These are phyloP conservation scores for Ophiosphaerella herpotricha DNA, from an alignment of 2,329 filamentous ascomycete species.

Conservation along the genomic window DNA sequence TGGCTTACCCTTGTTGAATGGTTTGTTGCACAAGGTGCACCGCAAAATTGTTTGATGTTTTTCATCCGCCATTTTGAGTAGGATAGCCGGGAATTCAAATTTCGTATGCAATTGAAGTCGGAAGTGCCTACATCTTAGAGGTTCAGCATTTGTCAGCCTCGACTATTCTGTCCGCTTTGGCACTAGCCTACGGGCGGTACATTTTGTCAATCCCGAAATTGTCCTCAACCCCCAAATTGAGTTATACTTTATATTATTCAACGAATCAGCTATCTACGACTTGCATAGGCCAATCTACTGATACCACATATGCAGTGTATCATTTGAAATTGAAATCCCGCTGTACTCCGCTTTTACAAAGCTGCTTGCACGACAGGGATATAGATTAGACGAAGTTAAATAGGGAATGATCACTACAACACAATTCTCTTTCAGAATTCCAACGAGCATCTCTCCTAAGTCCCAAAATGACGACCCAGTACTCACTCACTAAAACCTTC, in stretches of 20 bases:
- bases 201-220: constrained; percentile 2
- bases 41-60: neutral
- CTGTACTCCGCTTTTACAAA: too few relatives aligned
- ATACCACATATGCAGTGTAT: too few relatives aligned
- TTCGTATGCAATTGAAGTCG: neutral
- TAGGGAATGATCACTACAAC: neutral
- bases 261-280: too few relatives aligned
- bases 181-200: constrained; percentile 3
- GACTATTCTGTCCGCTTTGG: neutral
- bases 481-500: constrained; percentile 6
- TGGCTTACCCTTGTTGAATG: constrained; percentile 10
- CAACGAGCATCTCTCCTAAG: neutral
- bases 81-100: neutral
- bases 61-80: neutral
- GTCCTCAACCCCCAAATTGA: too few relatives aligned
- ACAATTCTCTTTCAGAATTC: neutral
- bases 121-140: too few relatives aligned
- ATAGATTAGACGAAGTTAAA: too few relatives aligned
- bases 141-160: constrained; percentile 4
- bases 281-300: too few relatives aligned
- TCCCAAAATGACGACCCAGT: constrained; percentile 10
- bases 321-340: too few relatives aligned
- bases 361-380: too few relatives aligned
- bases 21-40: constrained; percentile 5
- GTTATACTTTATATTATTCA: too few relatives aligned